Conservation (phyloP, 2,329 filamentous ascomycete genomes). For the Thelonectria discophora region DNA sequence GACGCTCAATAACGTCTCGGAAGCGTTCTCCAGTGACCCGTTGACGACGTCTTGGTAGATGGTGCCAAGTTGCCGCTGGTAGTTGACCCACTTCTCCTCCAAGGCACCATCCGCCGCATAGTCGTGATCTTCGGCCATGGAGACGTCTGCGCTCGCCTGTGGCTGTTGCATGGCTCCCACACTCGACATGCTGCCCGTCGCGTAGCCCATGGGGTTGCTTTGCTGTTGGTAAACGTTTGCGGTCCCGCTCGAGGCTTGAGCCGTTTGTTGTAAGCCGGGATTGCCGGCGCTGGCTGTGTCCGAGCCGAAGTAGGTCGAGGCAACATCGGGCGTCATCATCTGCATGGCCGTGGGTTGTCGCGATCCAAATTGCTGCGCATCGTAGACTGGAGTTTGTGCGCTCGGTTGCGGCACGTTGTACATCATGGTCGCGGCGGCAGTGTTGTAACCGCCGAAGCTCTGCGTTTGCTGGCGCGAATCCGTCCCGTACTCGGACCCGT, state of each 20-base stretch:
- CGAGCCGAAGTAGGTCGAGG: conserved; percentile 75
- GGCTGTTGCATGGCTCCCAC: conserved; percentile 56
- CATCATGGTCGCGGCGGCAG: conserved; percentile 73
- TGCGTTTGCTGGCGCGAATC: conserved; percentile 66
- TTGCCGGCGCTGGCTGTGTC: conserved; percentile 60
- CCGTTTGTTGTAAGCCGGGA: conserved; percentile 60
- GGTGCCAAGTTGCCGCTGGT: conserved; percentile 67
- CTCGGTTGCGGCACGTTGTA: conserved; percentile 77
- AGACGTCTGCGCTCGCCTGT: conserved; percentile 52
- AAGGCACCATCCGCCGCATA: conserved; percentile 61
- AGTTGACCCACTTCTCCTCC: conserved; percentile 74
- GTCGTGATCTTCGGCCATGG: conserved; percentile 65
- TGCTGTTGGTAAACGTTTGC: conserved; percentile 73
- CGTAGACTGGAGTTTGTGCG: conserved; percentile 74
- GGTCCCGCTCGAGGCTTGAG: conserved; percentile 58
- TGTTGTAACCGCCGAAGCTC: conserved; percentile 66
- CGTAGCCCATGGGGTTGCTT: conserved; percentile 65
- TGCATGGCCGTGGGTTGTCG: conserved; percentile 82
- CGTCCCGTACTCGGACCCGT: conserved; percentile 72
- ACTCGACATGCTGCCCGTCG: conserved; percentile 54
- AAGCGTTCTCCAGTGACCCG: conserved; percentile 59
- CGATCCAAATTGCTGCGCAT: conserved; percentile 77
- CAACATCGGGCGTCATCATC: conserved; percentile 61
- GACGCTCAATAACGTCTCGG: conserved; percentile 61
- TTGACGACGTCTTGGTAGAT: conserved; percentile 77